Percentiles rank a stretch among this genome's conserved stretches.
These are phyloP conservation scores for Celoporthe dispersa DNA, from an alignment of 2,329 filamentous ascomycete species.

Conservation along the genomic window DNA sequence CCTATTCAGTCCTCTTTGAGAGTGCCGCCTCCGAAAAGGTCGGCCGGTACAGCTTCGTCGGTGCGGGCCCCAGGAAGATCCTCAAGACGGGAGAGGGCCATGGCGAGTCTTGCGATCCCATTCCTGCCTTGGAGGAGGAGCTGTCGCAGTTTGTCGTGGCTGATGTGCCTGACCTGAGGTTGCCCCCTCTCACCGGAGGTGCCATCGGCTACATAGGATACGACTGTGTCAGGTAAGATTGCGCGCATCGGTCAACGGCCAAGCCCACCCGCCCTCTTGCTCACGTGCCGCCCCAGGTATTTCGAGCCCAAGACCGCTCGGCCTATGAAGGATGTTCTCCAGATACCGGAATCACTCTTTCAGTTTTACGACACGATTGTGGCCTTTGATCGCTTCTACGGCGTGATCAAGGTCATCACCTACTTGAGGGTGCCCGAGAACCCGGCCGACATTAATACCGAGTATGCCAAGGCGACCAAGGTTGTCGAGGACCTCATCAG, in stretches of 20 bases:
- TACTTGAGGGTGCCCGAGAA: slow-evolving; percentile 71
- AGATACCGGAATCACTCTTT: slow-evolving; percentile 92
- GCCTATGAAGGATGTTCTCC: slow-evolving; percentile 83
- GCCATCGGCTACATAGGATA: slow-evolving; percentile 97
- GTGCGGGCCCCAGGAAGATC: slow-evolving; percentile 78
- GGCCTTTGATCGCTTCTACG: slow-evolving; percentile 93
- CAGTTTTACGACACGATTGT: slow-evolving; percentile 97
- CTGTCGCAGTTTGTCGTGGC: slow-evolving; percentile 79
- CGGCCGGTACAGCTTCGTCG: slow-evolving; percentile 93
- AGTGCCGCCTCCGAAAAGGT: slow-evolving; percentile 93
- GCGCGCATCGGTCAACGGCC: not conserved
- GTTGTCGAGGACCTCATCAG: slow-evolving; percentile 70
- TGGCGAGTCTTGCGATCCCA: slow-evolving; percentile 81
- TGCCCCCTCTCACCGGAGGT: slow-evolving; percentile 88
- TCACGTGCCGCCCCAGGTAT: slow-evolving; percentile 53
- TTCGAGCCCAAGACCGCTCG: slow-evolving; percentile 97
- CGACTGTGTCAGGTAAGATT: slow-evolving; percentile 75
- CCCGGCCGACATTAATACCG: slow-evolving; percentile 61
- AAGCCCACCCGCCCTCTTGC: not conserved
- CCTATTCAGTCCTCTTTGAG: slow-evolving; percentile 93
- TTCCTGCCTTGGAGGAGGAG: slow-evolving; percentile 81
- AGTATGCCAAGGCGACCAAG: slow-evolving; percentile 70
- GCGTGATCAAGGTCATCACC: slow-evolving; percentile 90
- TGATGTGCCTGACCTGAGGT: slow-evolving; percentile 76
- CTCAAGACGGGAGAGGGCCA: slow-evolving; percentile 87